phyloP scores from a whole-genome alignment of 257 asterid genomes.

The Nicotiana obtusifolia region DNA sequence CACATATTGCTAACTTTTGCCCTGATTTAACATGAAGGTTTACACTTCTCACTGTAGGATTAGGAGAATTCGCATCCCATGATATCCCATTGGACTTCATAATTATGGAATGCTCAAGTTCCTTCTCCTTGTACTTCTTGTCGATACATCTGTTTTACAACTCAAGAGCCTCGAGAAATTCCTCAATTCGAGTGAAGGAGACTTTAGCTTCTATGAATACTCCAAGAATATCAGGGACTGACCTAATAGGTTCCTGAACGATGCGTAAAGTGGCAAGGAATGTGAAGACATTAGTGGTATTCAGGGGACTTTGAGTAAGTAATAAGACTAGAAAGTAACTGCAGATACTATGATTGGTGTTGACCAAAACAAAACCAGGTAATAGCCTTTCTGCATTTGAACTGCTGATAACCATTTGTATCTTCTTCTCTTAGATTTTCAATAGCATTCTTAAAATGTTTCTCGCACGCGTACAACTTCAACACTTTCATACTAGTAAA shows the following conservation, averaged over 20 bases:
- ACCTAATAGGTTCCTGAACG: conserved; percentile 35
- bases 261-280: conserved; percentile 34
- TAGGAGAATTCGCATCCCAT: conserved; percentile 17
- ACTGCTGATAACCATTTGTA: conserved; percentile 17
- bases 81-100: conserved; percentile 21
- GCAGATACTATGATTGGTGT: conserved; percentile 32
- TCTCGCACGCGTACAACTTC: conserved; percentile 37
- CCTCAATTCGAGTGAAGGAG: conserved; percentile 24
- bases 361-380: conserved; percentile 32
- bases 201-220: conserved; percentile 35
- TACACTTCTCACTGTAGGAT: conserved; percentile 15
- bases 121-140: neutral
- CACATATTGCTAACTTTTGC: conserved; percentile 34
- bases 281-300: conserved; percentile 28
- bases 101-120: conserved; percentile 9
- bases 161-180: conserved; percentile 34
- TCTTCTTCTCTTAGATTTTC: conserved; percentile 22
- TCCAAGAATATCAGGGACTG: conserved; percentile 34
- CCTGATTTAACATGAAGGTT: conserved; percentile 25
- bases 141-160: conserved; percentile 10
- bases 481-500: conserved; percentile 32
- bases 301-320: conserved; percentile 20
- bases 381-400: conserved; percentile 24
- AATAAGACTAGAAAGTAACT: conserved; percentile 33
- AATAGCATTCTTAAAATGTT: conserved; percentile 25